Evolutionary conservation across 2,329 filamentous ascomycete genomes (phyloP).

Genomic region (Paecilomyces sp.): DNA sequence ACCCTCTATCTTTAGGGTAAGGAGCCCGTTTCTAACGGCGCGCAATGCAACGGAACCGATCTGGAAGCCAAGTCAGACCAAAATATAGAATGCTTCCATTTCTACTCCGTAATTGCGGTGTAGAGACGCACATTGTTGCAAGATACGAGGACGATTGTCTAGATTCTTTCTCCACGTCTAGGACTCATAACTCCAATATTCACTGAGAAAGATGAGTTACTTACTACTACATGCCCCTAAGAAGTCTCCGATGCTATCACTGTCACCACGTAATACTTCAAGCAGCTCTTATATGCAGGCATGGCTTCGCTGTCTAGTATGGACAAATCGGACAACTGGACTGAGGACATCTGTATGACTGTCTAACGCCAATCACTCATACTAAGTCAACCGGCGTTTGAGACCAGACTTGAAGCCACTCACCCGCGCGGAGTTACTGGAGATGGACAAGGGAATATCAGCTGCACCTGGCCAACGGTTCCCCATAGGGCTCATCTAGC

Average conservation of each 20-base stretch:
- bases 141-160: background rate
- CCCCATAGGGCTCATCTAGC: background rate
- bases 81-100: background rate
- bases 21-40: background rate
- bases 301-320: background rate
- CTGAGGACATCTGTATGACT: background rate
- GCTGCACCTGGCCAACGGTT: background rate
- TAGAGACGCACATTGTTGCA: background rate
- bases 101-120: background rate
- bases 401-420: background rate
- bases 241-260: background rate
- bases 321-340: background rate
- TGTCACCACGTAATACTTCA: background rate
- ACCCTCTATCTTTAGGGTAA: background rate
- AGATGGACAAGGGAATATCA: background rate
- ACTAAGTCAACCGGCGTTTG: background rate
- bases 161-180: background rate
- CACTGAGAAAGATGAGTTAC: background rate
- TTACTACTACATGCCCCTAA: background rate
- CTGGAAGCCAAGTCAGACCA: background rate
- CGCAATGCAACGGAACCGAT: background rate
- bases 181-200: background rate
- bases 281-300: background rate
- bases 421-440: background rate
- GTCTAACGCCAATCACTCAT: background rate